Evolutionary conservation across 768 basidiomycete genomes (phyloP).

Genomic region (Royoungia palumana): DNA sequence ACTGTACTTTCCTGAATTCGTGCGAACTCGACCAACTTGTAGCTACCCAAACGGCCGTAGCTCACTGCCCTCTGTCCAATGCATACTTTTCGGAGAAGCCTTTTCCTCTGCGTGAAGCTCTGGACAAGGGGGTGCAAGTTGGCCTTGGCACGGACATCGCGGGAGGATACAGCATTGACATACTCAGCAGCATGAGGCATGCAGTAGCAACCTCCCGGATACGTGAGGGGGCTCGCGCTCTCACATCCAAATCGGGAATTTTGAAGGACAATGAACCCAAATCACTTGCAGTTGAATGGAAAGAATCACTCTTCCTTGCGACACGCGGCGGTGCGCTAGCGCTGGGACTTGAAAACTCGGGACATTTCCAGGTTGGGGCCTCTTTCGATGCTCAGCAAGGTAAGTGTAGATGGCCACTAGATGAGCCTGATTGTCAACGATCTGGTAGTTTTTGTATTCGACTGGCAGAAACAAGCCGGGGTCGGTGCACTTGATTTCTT

Average conservation of each 20-base stretch:
- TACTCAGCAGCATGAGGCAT: conserved; percentile 78
- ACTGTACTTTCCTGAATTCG: conserved; percentile 76
- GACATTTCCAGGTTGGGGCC: conserved; percentile 55
- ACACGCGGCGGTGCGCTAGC: conserved; percentile 77
- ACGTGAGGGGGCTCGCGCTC: conserved; percentile 51
- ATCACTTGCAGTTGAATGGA: conserved; percentile 68
- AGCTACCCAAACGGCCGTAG: conserved; percentile 55
- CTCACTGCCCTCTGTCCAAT: conserved; percentile 89
- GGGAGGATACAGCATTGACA: conserved; percentile 78
- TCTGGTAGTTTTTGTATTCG: conserved; percentile 45
- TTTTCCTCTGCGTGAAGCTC: conserved; percentile 68
- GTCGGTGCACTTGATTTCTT: conserved; percentile 73
- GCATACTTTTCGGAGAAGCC: conserved; percentile 77
- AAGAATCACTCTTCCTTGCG: conserved; percentile 74
- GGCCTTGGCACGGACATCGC: conserved; percentile 86
- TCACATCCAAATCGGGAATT: conserved; percentile 8
- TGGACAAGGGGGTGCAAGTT: conserved; percentile 58
- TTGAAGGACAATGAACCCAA: neutral
- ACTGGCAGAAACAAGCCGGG: conserved; percentile 39
- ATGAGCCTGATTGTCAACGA: neutral
- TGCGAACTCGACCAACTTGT: conserved; percentile 51
- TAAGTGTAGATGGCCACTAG: conserved; percentile 33
- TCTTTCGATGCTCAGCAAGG: conserved; percentile 77
- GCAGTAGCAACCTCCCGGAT: conserved; percentile 70
- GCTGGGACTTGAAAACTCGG: conserved; percentile 53